phyloP scores from a whole-genome alignment of 352 stramenopile genomes.

The Achlya hypogyna region DNA sequence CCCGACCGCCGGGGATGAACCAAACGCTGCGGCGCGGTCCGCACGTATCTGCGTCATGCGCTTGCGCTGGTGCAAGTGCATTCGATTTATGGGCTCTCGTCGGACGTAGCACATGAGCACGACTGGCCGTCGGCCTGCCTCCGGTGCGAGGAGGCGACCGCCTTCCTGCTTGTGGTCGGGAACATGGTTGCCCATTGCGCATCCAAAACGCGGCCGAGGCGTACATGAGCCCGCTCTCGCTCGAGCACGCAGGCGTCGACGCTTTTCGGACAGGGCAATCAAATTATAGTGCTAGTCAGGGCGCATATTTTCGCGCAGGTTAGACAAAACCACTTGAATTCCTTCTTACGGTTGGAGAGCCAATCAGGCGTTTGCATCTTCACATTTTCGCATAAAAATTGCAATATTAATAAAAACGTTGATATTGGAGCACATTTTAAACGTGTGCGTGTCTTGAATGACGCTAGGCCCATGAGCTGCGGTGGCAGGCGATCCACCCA shows the following conservation, averaged over 20 bases:
- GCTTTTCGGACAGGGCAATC: no score
- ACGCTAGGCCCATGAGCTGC: no score
- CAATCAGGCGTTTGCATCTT: no score
- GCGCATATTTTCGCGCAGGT: no score
- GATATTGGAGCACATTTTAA: no score
- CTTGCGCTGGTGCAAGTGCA: conserved; percentile 6
- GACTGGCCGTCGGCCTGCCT: not conserved
- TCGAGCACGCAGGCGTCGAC: conserved; percentile 13
- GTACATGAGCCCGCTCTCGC: not conserved
- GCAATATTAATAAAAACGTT: no score
- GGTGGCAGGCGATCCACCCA: no score
- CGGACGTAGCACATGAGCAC: not conserved
- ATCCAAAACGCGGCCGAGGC: not conserved
- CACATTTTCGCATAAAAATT: no score
- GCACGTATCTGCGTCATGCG: not conserved
- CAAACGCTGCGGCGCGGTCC: not conserved
- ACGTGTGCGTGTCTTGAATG: no score
- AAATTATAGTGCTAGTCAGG: no score
- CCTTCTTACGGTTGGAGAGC: no score
- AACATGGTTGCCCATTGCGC: conserved; percentile 6
- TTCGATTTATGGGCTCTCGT: conserved; percentile 7
- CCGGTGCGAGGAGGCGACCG: not conserved
- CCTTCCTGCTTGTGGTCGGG: not conserved
- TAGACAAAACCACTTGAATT: no score
- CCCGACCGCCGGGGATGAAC: not conserved